Base-by-base conservation (phyloP, 1,284 basidiomycete genomes). In the Cronartium ribicola region DNA sequence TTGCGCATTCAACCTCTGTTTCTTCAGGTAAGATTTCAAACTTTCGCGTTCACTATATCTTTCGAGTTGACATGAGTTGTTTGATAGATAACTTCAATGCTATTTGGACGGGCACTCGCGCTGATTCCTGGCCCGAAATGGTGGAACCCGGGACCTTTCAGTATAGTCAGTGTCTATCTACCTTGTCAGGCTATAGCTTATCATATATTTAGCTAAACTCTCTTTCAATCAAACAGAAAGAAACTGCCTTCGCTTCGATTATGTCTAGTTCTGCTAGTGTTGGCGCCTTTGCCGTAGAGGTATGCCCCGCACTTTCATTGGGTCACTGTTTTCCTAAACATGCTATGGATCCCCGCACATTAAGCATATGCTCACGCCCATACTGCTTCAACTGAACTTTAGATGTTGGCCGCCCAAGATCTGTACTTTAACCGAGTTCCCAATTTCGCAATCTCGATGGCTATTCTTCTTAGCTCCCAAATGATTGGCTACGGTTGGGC, bases 401-500 rank as follows among this genome's bases (percentile, higher is more conserved):
- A 74, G 71, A 48, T 66, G n/a, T 60, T 74, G 36, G 71, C 71
- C 39, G 71, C 44, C 13, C 51, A 67, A 62, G 71, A 74, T 20
- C 39, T 74, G 14, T 74, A 67, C 22, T 74, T 74, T 36, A 59
- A 74, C 55, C 65, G 43, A 39, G 43, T 51, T 14, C 2, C 65
- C 5, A 74, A n/a, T 3, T 51, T 63, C 5, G 55, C 41, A 7
- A 46, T 67, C 14, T 60, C 71, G 4, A 55, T 74, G n/a, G 64
- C 36, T 3, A 66, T 74, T 22, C 65, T 74, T n/a, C 43, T 74
- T 29, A 74, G 71, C n/a, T 74, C 71, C 1, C 71, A 74, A 37
- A 17, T 73, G n/a, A 73, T 73, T 5, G 70, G 70, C 43, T 73
- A 73, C 43, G 70, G 71, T 2, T 74, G 71, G 71, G 71, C 71